phyloP scores from a whole-genome alignment of 2,329 filamentous ascomycete species.

The Calonectria pteridis region DNA sequence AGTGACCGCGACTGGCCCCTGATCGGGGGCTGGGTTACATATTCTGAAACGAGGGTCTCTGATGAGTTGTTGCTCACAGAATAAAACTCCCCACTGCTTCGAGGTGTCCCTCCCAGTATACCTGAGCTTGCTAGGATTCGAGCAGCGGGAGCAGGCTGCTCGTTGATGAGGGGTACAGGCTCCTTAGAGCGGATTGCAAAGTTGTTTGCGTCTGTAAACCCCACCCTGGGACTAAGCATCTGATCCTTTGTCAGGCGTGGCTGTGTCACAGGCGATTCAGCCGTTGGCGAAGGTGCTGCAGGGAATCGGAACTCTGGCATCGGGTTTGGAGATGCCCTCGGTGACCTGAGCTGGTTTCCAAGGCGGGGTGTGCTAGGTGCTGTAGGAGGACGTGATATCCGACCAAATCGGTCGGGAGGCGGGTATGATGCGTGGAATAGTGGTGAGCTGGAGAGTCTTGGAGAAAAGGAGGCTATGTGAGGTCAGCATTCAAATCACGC shows the following conservation, averaged over 20 bases:
- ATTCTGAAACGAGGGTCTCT: slow-evolving; percentile 93
- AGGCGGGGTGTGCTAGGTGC: slow-evolving; percentile 59
- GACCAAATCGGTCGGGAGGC: slow-evolving; percentile 61
- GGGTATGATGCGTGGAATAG: slow-evolving; percentile 69
- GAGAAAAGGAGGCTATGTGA: slow-evolving; percentile 53
- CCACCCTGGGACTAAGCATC: slow-evolving; percentile 54
- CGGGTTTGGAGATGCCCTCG: slow-evolving; percentile 56
- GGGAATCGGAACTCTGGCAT: slow-evolving; percentile 72
- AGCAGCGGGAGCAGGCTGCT: slow-evolving; percentile 70
- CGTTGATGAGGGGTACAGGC: slow-evolving; percentile 64
- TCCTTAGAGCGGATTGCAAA: slow-evolving; percentile 59
- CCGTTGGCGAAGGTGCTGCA: slow-evolving; percentile 57
- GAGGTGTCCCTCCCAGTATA: slow-evolving; percentile 78
- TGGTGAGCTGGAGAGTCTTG: slow-evolving; percentile 62
- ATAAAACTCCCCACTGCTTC: slow-evolving; percentile 96
- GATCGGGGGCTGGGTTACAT: slow-evolving; percentile 67
- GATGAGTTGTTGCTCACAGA: slow-evolving; percentile 94
- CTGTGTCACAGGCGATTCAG: slow-evolving; percentile 48
- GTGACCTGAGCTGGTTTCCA: slow-evolving; percentile 53
- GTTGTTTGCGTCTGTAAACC: slow-evolving; percentile 50
- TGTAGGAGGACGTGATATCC: slow-evolving; percentile 57
- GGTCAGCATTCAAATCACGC: slow-evolving; percentile 28
- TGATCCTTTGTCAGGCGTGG: slow-evolving; percentile 52
- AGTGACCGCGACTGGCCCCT: slow-evolving; percentile 55
- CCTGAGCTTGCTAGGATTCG: slow-evolving; percentile 84